Conservation (phyloP, 495 filamentous ascomycete species). For the Penicillium flavigenum region DNA sequence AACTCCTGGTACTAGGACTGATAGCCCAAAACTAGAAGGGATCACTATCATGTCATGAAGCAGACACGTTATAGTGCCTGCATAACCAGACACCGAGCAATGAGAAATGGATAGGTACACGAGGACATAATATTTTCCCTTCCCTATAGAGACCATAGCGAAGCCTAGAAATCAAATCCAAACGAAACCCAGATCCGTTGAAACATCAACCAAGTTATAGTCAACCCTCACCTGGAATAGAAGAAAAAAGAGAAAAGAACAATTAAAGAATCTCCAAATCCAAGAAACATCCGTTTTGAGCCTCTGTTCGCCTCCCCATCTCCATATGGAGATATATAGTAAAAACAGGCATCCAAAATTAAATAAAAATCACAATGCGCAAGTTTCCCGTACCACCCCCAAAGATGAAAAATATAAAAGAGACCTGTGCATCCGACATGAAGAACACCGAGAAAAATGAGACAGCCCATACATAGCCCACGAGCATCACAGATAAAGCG, state of each 20-base stretch:
- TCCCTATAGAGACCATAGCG: not conserved
- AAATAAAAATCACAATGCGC: slow-evolving; percentile 8
- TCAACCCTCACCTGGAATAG: slow-evolving; percentile 10
- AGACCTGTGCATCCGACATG: slow-evolving; percentile 21
- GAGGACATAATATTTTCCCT: not conserved
- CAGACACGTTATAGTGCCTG: not conserved
- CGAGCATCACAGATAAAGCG: slow-evolving; percentile 19
- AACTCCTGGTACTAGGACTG: not conserved
- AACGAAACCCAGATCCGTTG: not conserved
- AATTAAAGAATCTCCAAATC: slow-evolving; percentile 22
- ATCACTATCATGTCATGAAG: too few species aligned
- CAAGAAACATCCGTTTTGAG: slow-evolving; percentile 16
- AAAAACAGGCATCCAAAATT: slow-evolving; percentile 13
- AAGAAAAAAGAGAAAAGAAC: slow-evolving; percentile 21
- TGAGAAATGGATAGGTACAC: not conserved
- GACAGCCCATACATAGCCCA: slow-evolving; percentile 13
- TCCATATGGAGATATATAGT: slow-evolving; percentile 3
- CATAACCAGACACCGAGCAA: not conserved
- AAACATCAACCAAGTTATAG: not conserved
- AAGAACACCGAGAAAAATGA: slow-evolving; percentile 24
- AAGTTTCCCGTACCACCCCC: slow-evolving; percentile 12
- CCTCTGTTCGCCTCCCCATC: slow-evolving; percentile 16
- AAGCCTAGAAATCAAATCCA: slow-evolving; percentile 7
- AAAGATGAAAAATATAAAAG: slow-evolving; percentile 6
- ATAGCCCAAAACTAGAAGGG: too few species aligned